phyloP scores from a whole-genome alignment of 2,329 filamentous ascomycete species.

The Exophiala alcalophila region DNA sequence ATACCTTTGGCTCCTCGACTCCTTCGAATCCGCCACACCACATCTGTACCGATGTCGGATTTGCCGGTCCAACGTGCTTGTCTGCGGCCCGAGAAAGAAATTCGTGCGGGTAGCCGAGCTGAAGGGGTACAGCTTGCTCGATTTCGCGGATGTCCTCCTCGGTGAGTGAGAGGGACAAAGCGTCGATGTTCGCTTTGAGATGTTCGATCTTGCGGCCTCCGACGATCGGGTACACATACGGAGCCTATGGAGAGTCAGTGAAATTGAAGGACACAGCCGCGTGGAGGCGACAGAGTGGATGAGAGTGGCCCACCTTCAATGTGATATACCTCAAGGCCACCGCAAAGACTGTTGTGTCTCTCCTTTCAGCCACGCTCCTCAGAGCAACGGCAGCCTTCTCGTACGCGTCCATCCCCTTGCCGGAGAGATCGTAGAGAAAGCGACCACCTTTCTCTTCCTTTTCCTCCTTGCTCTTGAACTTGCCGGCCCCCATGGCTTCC shows the following conservation, averaged over 20 bases:
- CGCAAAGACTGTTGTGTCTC: constrained; percentile 10
- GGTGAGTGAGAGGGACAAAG: constrained; percentile 49
- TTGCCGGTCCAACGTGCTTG: constrained; percentile 14
- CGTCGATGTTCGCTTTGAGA: constrained; percentile 55
- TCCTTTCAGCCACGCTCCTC: constrained; percentile 20
- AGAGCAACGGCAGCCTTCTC: constrained; percentile 13
- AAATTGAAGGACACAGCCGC: too few relatives aligned
- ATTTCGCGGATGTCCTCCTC: constrained; percentile 55
- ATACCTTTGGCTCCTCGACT: constrained; percentile 15
- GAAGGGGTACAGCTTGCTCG: constrained; percentile 52
- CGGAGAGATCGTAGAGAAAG: constrained; percentile 19
- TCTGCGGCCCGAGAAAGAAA: constrained; percentile 31
- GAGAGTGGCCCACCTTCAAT: constrained; percentile 8
- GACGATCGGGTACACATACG: constrained; percentile 54
- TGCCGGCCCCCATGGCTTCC: constrained; percentile 52
- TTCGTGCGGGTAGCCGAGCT: constrained; percentile 54
- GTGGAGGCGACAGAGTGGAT: too few relatives aligned
- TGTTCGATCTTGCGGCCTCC: constrained; percentile 55
- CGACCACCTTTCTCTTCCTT: constrained; percentile 24
- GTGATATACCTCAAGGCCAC: constrained; percentile 50
- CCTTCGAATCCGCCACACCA: constrained; percentile 11
- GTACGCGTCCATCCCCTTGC: constrained; percentile 10
- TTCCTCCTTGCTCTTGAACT: constrained; percentile 46
- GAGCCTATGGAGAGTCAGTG: constrained; percentile 43
- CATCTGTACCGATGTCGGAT: constrained; percentile 10